Conservation (phyloP, 495 filamentous ascomycete species). For the Extremus antarcticus region DNA sequence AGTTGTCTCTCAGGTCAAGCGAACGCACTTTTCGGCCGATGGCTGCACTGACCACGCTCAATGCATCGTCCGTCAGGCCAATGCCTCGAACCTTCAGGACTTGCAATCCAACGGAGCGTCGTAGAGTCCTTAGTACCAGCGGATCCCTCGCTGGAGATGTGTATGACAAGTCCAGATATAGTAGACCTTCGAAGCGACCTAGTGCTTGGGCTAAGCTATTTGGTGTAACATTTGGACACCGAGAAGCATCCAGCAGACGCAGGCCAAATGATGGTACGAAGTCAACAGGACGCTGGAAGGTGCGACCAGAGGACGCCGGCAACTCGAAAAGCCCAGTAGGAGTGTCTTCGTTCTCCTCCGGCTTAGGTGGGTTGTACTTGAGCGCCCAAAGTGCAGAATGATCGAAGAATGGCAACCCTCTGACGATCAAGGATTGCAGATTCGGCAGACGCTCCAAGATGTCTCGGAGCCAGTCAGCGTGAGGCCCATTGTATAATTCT, state of each 20-base stretch:
- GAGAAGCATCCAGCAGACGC: slow-evolving; percentile 46
- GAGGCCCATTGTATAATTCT: slow-evolving; percentile 54
- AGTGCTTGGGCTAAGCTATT: slow-evolving; percentile 43
- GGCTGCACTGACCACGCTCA: slow-evolving; percentile 42
- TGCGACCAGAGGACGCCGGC: slow-evolving; percentile 2
- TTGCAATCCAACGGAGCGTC: slow-evolving; percentile 40
- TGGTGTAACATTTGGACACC: slow-evolving; percentile 48
- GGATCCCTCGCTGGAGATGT: slow-evolving; percentile 45
- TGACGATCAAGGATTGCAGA: slow-evolving; percentile 51
- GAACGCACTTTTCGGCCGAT: slow-evolving; percentile 44
- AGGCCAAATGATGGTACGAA: slow-evolving; percentile 29
- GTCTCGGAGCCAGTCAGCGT: slow-evolving; percentile 51
- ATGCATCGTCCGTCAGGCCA: slow-evolving; percentile 45
- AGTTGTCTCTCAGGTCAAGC: slow-evolving; percentile 50
- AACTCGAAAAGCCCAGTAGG: slow-evolving; percentile 8
- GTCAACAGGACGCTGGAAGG: neutral
- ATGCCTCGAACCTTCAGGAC: slow-evolving; percentile 50
- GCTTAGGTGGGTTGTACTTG: slow-evolving; percentile 20
- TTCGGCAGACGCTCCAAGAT: slow-evolving; percentile 49
- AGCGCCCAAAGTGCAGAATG: slow-evolving; percentile 48
- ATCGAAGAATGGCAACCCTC: slow-evolving; percentile 53
- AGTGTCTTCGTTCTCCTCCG: neutral
- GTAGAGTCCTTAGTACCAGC: slow-evolving; percentile 33
- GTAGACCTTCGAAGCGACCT: slow-evolving; percentile 41
- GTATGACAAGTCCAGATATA: slow-evolving; percentile 52